Base-by-base conservation (phyloP, 2,329 filamentous ascomycete genomes). In the Trichoderma lentiforme region DNA sequence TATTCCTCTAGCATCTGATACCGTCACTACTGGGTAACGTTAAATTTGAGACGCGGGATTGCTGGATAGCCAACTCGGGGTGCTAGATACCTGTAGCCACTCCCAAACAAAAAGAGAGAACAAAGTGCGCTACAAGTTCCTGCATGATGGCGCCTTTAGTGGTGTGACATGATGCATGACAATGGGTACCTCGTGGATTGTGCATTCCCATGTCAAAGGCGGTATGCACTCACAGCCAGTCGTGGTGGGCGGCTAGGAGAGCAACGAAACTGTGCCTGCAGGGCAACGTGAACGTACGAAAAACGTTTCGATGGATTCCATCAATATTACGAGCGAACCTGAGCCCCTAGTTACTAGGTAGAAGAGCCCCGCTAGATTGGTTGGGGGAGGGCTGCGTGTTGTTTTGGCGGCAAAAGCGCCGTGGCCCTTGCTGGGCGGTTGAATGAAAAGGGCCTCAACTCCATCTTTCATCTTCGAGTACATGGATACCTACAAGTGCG, bases 71-170 rank as follows among this genome's bases (percentile, higher is more conserved):
- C 36, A 39, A 39, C 26, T 28, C 1, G 26, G 14, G 34, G 34
- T 15, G 34, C 34, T 36, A 36, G 34, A 36, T 36, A 21, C 21
- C 21, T 21, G 21, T 21, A 14, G 34, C 34, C 34, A 36, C 34
- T 36, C 34, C 34, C 34, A 36, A 18, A 39, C 36, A 39, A 39
- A 39, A 34, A 60, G 36, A 39, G 36, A 36, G 34, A 62, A 39
- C 32, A 69, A 69, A 18, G 53, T 60, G 65, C 65, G 65, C 36
- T 18, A 47, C 53, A 60, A 47, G 65, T 69, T 69, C 65, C 65
- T 69, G 65, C 65, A 69, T 62, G 53, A 9, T 32, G 43, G 62
- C 34, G 53, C 65, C 51, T 30, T 30, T 24, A 68, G 65, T 21
- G 65, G 65, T 36, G 56, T 56, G 65, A 58, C 65, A 43, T 6